These are phyloP conservation scores for Pichia exigua DNA, from an alignment of 805 yeast species.

Conservation along the genomic window DNA sequence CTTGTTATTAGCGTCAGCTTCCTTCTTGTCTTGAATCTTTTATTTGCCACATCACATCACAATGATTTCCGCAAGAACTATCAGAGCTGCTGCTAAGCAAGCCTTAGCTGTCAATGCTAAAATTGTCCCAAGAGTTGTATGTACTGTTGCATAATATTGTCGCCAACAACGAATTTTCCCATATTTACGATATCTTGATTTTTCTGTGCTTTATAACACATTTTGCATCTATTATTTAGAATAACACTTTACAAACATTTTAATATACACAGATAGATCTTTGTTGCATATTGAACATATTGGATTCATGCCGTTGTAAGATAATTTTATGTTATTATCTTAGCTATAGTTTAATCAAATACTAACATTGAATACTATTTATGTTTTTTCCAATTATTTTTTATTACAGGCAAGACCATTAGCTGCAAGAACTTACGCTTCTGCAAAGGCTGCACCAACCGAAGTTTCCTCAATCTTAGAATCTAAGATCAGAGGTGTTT, in stretches of 20 bases:
- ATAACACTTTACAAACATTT: too few species aligned
- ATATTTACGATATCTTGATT: too few species aligned
- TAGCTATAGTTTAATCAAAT: background rate
- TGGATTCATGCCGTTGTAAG: background rate
- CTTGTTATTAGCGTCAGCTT: background rate
- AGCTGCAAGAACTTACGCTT: slow-evolving; percentile 74
- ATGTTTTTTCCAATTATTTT: background rate
- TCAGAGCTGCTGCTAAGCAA: slow-evolving; percentile 80
- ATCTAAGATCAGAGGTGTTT: slow-evolving; percentile 98
- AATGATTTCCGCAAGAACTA: slow-evolving; percentile 83
- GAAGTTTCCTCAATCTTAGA: slow-evolving; percentile 98
- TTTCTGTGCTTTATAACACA: background rate
- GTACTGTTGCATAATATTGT: slow-evolving; percentile 18
- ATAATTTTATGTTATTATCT: too few species aligned
- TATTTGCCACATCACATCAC: slow-evolving; percentile 15
- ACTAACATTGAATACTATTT: slow-evolving; percentile 10
- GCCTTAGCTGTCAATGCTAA: slow-evolving; percentile 50
- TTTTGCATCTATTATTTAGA: too few species aligned
- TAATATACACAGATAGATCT: background rate
- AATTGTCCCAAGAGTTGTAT: slow-evolving; percentile 38
- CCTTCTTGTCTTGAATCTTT: background rate
- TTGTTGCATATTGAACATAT: background rate
- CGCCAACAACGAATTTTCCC: background rate
- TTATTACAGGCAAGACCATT: slow-evolving; percentile 60
- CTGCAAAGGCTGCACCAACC: slow-evolving; percentile 97